Evolutionary conservation across 2,329 filamentous ascomycete genomes (phyloP).

Genomic region (Pseudopyricularia cyperi): DNA sequence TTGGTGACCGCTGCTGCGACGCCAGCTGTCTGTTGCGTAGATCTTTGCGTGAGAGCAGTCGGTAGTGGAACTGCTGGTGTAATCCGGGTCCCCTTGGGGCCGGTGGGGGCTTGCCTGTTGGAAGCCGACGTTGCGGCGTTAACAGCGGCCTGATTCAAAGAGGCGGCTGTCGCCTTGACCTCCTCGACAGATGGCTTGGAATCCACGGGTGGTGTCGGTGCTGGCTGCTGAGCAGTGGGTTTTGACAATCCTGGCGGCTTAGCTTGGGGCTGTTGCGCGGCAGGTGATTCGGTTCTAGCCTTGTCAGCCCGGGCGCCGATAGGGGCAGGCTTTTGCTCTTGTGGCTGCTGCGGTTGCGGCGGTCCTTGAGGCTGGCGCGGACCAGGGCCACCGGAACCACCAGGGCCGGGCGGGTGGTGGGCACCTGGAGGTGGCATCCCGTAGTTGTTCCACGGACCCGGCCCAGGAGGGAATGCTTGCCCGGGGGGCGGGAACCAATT

Average conservation of each 20-base stretch:
- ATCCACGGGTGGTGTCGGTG: constrained; percentile 52
- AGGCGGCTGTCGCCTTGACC: constrained; percentile 39
- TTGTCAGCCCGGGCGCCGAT: constrained; percentile 38
- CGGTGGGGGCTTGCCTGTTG: constrained; percentile 28
- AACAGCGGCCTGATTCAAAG: constrained; percentile 24
- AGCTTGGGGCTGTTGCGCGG: constrained; percentile 23
- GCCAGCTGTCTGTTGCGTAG: constrained; percentile 8
- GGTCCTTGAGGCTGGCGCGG: constrained; percentile 11
- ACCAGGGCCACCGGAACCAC: constrained; percentile 14
- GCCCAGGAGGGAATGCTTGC: constrained; percentile 40
- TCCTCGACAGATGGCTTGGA: constrained; percentile 51
- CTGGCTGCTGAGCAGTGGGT: constrained; percentile 9
- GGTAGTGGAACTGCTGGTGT: constrained; percentile 54
- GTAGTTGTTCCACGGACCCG: constrained; percentile 46
- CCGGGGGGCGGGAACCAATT: constrained; percentile 48
- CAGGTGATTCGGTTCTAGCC: constrained; percentile 24
- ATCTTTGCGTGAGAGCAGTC: constrained; percentile 23
- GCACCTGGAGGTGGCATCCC: constrained; percentile 45
- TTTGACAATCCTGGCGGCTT: constrained; percentile 31
- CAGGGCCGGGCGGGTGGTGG: constrained; percentile 7
- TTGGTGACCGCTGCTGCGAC: neutral
- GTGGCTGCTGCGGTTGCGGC: constrained; percentile 15
- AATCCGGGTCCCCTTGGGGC: constrained; percentile 39
- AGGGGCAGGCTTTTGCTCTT: constrained; percentile 31
- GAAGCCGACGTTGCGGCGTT: constrained; percentile 19